These are phyloP conservation scores for Ophiostoma sp. DNA, from an alignment of 2,329 filamentous ascomycete genomes.

Conservation along the genomic window DNA sequence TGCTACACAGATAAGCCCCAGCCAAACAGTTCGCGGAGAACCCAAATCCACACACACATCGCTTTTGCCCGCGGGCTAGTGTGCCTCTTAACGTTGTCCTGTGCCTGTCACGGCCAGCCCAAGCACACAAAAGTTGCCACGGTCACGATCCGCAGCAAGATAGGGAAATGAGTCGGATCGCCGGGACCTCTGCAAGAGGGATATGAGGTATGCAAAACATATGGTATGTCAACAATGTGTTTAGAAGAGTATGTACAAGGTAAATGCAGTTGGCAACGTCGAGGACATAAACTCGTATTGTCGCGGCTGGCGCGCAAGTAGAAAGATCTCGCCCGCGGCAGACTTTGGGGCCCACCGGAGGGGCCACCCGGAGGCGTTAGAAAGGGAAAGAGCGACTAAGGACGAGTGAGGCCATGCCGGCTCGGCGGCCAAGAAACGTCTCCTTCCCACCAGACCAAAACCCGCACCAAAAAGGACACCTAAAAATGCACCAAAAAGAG, in stretches of 20 bases:
- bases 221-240: background rate
- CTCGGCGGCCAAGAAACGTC: background rate
- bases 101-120: background rate
- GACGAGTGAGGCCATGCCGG: background rate
- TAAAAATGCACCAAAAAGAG: background rate
- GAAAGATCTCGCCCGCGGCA: conserved; percentile 5
- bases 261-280: too few relatives aligned
- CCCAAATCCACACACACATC: conserved; percentile 5
- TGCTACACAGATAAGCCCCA: conserved; percentile 5
- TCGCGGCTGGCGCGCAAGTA: conserved; percentile 7
- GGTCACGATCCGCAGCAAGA: conserved; percentile 9
- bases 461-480: background rate
- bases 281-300: background rate
- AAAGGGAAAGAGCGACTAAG: conserved; percentile 12
- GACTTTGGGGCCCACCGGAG: background rate
- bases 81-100: background rate
- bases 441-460: background rate
- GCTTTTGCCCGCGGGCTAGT: conserved; percentile 13
- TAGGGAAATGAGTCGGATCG: background rate
- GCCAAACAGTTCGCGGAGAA: conserved; percentile 1
- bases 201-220: background rate
- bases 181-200: background rate
- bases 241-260: too few relatives aligned
- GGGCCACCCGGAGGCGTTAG: background rate
- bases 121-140: conserved; percentile 15